Evolutionary conservation across 495 filamentous ascomycete species (phyloP), one percentile per base, ranked within the genome.

Genomic region (Tuber magnatum): DNA sequence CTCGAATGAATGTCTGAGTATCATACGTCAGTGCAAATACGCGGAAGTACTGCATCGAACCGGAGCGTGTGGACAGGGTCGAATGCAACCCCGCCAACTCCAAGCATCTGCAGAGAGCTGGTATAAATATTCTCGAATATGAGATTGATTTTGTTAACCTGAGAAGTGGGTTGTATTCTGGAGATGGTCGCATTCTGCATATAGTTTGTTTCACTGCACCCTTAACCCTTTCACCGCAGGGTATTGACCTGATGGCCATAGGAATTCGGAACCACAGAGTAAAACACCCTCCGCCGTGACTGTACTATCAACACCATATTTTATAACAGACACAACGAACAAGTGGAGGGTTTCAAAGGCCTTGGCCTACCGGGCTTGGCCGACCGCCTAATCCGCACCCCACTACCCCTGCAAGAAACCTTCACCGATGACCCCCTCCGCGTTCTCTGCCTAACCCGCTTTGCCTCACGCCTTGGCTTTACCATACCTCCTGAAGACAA

Each of bases 301-400:
- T 94, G 96, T 16, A 97, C 94, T 3, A 88, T 98, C 75, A 99
- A 99, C 82, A 94, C 95, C 39, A 86, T 99, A 70, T 99, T 99
- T 84, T 99, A 97, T 83, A 98, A 98, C 77, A 85, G 98, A 16
- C 90, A 94, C 72, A 90, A 87, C 0, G 85, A 89, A 32, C 78
- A n/a, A n/a, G n/a, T n/a, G n/a, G n/a, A n/a, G n/a, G n/a, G n/a
- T n/a, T n/a, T n/a, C n/a, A n/a, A n/a, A n/a, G n/a, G n/a, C n/a
- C n/a, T n/a, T n/a, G n/a, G n/a, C n/a, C n/a, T n/a, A n/a, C n/a
- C n/a, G n/a, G 95, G 98, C 81, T 89, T 99, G 88, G 78, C 86
- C 68, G 84, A 85, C 7, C 87, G 88, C 74, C 82, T 94, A 51
- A 92, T 99, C 76, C 89, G 91, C 75, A 98, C 96, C 16, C 95